Base-by-base conservation (phyloP, 768 basidiomycete species). In the Trametes coccinea region DNA sequence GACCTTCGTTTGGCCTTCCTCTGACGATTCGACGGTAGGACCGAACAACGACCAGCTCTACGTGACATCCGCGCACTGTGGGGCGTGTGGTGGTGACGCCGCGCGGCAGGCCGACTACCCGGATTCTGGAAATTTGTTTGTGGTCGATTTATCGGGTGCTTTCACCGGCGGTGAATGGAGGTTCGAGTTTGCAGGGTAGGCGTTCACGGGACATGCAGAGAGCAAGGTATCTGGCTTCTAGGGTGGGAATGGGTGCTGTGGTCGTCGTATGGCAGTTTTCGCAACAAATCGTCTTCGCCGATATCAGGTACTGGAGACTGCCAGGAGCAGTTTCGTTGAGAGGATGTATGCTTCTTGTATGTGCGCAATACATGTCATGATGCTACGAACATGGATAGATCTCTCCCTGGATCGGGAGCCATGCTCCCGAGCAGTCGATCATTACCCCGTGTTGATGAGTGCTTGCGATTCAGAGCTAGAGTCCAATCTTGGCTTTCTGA, bases 11-110 rank as follows among this genome's bases (percentile, higher is more conserved):
- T 41, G n/a, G 34, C 44, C 53, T 40, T 43, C 64, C 41, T 27
- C 51, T 66, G 6, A 52, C 58, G 30, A 45, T 10, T 10, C 30
- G 9, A 27, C 41, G 30, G 51, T n/a, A 87, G 86, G 87, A 27
- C 79, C 79, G 14, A 76, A 82, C 45, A 78, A 86, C 45, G 87
- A 88, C 69, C 81, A 85, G 65, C 70, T 89, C 44, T 89, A 82
- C 66, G 82, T 89, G 8, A 76, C 75, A 30, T 74, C 72, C 4
- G 79, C 77, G 16, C 85, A 88, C 65, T 87, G 85, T 63, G 80
- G 82, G 30, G 85, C 84, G 7, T 77, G 77, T 50, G 83, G 82
- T 29, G 85, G 84, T 16, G 82, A 87, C 66, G 72, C 74, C n/a
- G 72, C 67, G 41, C 70, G 76, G 59, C 84, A 86, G 70, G 65